Base-by-base conservation (phyloP, 1,139 yeast genomes). In the Ogataea hybrid region DNA sequence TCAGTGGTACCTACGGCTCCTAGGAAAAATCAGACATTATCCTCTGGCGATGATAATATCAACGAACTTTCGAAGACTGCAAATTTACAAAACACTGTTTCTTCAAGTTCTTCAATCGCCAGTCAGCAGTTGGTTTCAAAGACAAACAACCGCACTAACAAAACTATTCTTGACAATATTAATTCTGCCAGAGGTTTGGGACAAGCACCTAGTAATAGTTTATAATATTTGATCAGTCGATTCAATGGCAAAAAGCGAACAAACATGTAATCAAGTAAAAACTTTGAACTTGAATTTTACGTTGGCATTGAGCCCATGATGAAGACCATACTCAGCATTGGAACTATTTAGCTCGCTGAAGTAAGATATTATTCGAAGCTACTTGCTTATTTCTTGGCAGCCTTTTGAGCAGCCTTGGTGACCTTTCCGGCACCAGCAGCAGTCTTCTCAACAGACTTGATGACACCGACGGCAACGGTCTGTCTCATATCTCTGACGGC, bases 401-500 rank as follows among this genome's bases (percentile, higher is more conserved):
- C 97, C 89, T 92, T 92, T 68, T 76, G 82, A 72, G 97, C 97
- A 75, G 98, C 95, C 90, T 92, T 92, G 92, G 98, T 92, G 66
- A 92, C 96, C 92, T 92, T 92, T 80, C 95, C 95, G 44, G 65
- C 65, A 77, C 79, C 81, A 78, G 84, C 94, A 59, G 94, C 94
- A 59, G 94, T 69, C 87, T 92, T 92, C 70, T 81, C 96, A 67
- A 92, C 97, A 63, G 94, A 77, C 87, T 90, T 90, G 94, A 90
- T 88, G 71, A 90, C 97, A 88, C 97, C 97, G 72, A 90, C 97
- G 70, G 97, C 97, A 67, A 90, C 97, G 63, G 97, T 89, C 78
- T 88, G 96, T 84, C 97, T 87, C 97, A 89, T 89, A 77, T 89
- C 97, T 84, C 97, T 92, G 81, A 89, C 97, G 69, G 97, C 96